Percentiles rank a stretch among this genome's conserved stretches.
phyloP scores from a whole-genome alignment of 257 asterid genomes.

The Cynanchum wilfordii region DNA sequence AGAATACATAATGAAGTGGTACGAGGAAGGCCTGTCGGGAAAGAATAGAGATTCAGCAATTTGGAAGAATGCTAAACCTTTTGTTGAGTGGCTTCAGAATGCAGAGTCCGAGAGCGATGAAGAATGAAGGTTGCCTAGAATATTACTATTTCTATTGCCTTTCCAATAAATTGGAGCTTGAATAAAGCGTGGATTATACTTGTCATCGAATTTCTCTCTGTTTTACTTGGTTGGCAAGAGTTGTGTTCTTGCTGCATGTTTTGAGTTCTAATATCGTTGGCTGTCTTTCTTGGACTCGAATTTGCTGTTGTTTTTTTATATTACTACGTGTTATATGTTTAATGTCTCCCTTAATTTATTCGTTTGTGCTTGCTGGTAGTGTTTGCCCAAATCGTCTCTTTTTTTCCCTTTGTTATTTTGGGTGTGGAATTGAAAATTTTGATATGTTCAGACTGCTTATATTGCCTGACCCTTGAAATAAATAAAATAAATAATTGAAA shows the following conservation, averaged over 20 bases:
- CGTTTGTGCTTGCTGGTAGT: no score
- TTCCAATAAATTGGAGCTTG: background rate
- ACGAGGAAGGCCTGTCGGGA: slow-evolving; percentile 22
- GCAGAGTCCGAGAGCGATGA: slow-evolving; percentile 41
- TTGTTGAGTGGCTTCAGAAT: slow-evolving; percentile 36
- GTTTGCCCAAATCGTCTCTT: no score
- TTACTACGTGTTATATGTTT: background rate
- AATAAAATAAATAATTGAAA: no score
- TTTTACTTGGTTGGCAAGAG: background rate
- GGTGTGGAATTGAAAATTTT: no score
- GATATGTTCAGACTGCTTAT: no score
- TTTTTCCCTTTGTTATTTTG: no score
- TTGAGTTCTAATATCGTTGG: background rate
- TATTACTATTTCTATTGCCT: background rate
- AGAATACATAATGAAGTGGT: slow-evolving; percentile 37
- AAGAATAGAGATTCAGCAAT: slow-evolving; percentile 20
- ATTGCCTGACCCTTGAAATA: no score
- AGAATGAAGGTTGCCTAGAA: slow-evolving; percentile 19
- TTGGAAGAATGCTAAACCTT: slow-evolving; percentile 38
- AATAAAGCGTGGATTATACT: no score
- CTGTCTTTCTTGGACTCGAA: background rate
- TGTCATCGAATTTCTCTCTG: no score
- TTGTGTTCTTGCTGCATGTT: background rate
- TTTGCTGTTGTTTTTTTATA: background rate
- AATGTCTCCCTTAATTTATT: no score